These are phyloP conservation scores for Cadophora sp. DNA, from an alignment of 2,329 filamentous ascomycete genomes.

Conservation along the genomic window DNA sequence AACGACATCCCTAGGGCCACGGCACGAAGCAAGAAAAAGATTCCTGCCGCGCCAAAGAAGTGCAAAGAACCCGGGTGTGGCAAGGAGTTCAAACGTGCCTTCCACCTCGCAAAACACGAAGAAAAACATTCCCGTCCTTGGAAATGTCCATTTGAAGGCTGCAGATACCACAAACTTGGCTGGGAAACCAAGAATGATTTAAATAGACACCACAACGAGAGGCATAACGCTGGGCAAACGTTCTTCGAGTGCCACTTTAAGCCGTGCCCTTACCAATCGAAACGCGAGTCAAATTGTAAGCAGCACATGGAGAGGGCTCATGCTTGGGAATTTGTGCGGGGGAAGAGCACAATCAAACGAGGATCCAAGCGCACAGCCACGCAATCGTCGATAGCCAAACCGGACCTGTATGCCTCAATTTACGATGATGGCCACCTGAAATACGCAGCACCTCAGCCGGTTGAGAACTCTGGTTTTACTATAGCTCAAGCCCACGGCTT, in stretches of 20 bases:
- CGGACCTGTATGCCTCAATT: neutral
- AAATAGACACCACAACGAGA: neutral
- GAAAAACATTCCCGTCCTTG: too few species aligned
- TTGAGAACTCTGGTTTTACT: neutral
- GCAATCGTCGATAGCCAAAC: neutral
- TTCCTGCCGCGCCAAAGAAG: too few species aligned
- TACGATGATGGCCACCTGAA: neutral
- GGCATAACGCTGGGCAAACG: neutral
- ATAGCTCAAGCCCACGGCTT: neutral
- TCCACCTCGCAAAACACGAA: too few species aligned
- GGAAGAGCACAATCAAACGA: neutral
- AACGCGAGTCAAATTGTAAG: neutral
- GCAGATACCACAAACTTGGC: too few species aligned
- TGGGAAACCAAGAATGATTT: slow-evolving; percentile 56
- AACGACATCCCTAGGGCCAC: too few species aligned
- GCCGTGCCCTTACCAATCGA: neutral
- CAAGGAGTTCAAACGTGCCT: too few species aligned
- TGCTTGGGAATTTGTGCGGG: neutral
- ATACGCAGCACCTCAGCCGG: neutral
- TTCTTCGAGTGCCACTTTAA: neutral
- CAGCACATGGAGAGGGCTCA: neutral
- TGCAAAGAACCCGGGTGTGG: too few species aligned
- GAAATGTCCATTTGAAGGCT: too few species aligned
- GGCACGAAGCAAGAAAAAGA: too few species aligned
- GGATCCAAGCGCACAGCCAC: neutral